phyloP scores from a whole-genome alignment of 2,329 filamentous ascomycete species.

The Celoporthe dispersa region DNA sequence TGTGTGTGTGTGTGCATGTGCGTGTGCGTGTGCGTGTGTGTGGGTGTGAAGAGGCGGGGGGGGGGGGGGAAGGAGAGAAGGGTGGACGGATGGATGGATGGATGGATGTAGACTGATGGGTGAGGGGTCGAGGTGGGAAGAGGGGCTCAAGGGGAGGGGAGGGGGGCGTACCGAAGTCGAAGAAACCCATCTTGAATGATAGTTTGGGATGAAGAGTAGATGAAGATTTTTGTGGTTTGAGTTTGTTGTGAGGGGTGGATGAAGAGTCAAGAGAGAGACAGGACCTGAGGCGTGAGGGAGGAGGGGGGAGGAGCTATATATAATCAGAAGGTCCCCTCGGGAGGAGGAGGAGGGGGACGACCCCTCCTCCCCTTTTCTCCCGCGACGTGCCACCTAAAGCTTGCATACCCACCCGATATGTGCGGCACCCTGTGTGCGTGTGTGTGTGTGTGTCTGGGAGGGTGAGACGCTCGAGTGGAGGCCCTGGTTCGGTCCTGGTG shows the following conservation, averaged over 20 bases:
- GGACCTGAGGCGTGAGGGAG: not conserved
- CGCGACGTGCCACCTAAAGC: not conserved
- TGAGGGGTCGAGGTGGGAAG: not conserved
- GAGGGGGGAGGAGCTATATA: slow-evolving; percentile 26
- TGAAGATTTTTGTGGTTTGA: not conserved
- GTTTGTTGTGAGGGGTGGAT: slow-evolving; percentile 15
- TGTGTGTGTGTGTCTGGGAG: not conserved
- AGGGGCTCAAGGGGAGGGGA: not conserved
- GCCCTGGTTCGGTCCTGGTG: not conserved
- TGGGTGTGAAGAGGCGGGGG: no score
- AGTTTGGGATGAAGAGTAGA: not conserved
- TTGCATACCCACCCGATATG: slow-evolving; percentile 12
- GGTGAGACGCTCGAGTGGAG: slow-evolving; percentile 26
- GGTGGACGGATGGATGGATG: not conserved
- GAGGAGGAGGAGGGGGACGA: not conserved
- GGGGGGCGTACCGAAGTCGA: slow-evolving; percentile 31
- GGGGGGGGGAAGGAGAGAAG: not conserved
- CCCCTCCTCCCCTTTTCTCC: not conserved
- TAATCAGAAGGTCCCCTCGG: slow-evolving; percentile 13
- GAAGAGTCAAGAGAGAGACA: not conserved
- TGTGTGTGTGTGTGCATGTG: not conserved
- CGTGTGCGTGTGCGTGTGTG: not conserved
- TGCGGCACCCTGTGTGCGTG: slow-evolving; percentile 2
- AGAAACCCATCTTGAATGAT: slow-evolving; percentile 29
- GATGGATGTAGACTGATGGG: no score